These are phyloP conservation scores for Hymenoscyphus fructigenus DNA, from an alignment of 2,329 filamentous ascomycete genomes.

Conservation along the genomic window DNA sequence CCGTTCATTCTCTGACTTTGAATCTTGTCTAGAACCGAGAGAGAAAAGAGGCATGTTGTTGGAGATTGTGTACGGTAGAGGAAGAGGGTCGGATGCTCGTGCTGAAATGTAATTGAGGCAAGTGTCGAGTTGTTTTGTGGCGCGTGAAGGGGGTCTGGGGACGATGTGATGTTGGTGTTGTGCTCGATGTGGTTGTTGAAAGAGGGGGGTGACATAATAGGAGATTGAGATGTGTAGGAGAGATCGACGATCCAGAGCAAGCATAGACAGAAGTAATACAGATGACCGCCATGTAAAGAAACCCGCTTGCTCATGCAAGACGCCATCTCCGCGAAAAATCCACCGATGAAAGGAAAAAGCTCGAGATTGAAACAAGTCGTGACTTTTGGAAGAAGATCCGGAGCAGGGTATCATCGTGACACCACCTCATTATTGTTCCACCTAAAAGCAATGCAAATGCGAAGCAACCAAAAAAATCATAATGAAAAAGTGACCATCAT, in stretches of 20 bases:
- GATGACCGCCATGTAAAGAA: not conserved
- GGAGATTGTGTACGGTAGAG: not conserved
- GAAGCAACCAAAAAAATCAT: not conserved
- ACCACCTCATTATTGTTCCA: slow-evolving; percentile 5
- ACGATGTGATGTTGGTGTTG: not conserved
- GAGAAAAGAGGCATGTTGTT: slow-evolving; percentile 1
- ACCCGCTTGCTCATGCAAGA: not conserved
- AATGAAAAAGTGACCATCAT: not conserved
- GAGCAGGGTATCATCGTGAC: slow-evolving; percentile 10
- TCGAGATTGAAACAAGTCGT: not conserved
- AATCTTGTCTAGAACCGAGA: not conserved
- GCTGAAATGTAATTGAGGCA: not conserved
- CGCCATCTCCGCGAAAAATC: not conserved
- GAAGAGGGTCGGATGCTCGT: not conserved
- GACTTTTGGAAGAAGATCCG: slow-evolving; percentile 1
- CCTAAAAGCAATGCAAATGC: slow-evolving; percentile 4
- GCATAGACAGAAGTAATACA: not conserved
- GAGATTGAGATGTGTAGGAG: not conserved
- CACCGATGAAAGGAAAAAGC: not conserved
- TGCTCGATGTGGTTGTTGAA: not conserved
- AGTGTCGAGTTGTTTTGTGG: not conserved
- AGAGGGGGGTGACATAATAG: not conserved
- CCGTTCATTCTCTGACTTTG: not conserved
- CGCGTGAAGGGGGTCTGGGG: not conserved
- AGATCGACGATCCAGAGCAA: not conserved